Conservation (phyloP, 2,329 filamentous ascomycete genomes). For the Orbilia oligospora region DNA sequence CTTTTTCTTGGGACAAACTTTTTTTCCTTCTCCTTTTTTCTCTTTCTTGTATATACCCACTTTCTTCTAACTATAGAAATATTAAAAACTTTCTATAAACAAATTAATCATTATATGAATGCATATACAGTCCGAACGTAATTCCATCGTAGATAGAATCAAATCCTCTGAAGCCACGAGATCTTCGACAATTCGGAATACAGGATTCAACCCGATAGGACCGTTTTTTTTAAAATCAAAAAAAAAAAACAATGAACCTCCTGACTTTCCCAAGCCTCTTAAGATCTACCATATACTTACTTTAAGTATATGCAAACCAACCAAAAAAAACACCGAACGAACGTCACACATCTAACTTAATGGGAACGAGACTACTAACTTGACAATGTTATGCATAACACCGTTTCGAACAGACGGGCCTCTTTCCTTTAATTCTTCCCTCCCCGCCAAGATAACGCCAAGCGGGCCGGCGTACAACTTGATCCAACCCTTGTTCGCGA, state of each 20-base stretch:
- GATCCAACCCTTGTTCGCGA: conserved; percentile 25
- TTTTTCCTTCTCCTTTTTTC: neutral
- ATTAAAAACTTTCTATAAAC: neutral
- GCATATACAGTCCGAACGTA: too few species aligned
- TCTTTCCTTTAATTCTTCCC: too few species aligned
- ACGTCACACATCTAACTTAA: neutral
- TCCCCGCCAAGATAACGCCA: conserved; percentile 41
- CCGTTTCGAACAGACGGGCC: neutral
- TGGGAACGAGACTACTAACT: too few species aligned
- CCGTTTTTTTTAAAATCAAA: too few species aligned
- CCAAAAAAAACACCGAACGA: too few species aligned
- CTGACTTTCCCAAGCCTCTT: neutral
- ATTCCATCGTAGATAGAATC: neutral
- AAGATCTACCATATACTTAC: too few species aligned
- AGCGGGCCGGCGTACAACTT: conserved; percentile 6
- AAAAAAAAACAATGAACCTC: neutral
- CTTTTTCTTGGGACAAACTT: conserved; percentile 24
- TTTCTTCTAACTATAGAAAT: neutral
- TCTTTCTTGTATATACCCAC: conserved; percentile 14
- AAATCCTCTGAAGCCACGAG: too few species aligned
- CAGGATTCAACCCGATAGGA: conserved; percentile 20
- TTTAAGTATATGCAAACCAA: too few species aligned
- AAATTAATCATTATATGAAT: too few species aligned
- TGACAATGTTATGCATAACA: neutral
- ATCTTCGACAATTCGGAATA: too few species aligned